Conservation (phyloP, 139 green algal genomes). For the Chlamydomonas incerta region DNA sequence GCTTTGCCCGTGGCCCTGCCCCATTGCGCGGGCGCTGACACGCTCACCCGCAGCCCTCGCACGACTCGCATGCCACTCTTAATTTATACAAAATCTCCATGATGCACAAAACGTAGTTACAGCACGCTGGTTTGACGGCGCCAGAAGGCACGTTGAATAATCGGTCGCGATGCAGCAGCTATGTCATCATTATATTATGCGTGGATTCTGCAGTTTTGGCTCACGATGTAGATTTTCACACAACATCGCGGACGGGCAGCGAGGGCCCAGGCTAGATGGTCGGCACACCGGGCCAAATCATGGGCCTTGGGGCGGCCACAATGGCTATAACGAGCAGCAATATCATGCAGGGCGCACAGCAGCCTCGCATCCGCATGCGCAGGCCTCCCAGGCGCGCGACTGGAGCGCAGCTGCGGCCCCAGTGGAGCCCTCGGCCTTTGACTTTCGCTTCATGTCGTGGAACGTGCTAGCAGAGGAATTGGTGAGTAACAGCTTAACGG, state of each 20-base stretch:
- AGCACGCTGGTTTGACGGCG: too few relatives aligned
- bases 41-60: too few relatives aligned
- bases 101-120: too few relatives aligned
- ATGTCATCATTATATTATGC: background rate
- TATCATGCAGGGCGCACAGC: background rate
- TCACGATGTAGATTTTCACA: background rate
- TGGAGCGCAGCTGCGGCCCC: too few relatives aligned
- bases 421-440: background rate
- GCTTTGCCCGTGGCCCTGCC: too few relatives aligned
- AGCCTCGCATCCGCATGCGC: too few relatives aligned
- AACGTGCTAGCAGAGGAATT: slow-evolving; percentile 84
- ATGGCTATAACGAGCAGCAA: background rate
- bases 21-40: too few relatives aligned
- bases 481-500: slow-evolving; percentile 45
- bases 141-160: too few relatives aligned
- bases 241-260: too few relatives aligned
- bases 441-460: slow-evolving; percentile 83
- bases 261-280: background rate
- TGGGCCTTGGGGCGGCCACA: too few relatives aligned
- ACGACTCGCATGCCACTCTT: too few relatives aligned
- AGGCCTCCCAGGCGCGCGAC: background rate
- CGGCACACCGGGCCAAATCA: background rate
- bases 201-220: slow-evolving; percentile 19
- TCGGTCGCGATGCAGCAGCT: background rate
- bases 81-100: too few relatives aligned